Conservation (phyloP, 208 protist genomes). For the Sergeia podlipaevii region DNA sequence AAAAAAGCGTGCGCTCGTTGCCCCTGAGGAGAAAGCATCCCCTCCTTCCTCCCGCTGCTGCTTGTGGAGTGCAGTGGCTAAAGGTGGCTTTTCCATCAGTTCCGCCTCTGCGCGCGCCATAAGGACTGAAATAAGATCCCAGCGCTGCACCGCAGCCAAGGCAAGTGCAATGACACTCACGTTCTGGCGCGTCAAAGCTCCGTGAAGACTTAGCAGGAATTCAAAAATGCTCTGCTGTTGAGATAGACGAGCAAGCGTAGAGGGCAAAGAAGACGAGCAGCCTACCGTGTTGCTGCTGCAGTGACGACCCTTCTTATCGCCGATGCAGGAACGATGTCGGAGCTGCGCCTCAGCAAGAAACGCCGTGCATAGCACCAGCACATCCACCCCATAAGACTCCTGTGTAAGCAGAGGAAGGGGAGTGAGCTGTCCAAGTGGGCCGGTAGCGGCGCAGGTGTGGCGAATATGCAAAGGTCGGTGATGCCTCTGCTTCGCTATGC, state of each 20-base stretch:
- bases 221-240: conserved; percentile 40
- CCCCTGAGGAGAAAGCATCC: neutral
- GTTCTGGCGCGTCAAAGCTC: conserved; percentile 41
- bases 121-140: conserved; percentile 42
- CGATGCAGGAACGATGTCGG: too few species aligned
- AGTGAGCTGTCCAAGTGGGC: conserved; percentile 21
- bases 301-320: neutral
- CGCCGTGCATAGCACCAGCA: conserved; percentile 40
- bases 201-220: conserved; percentile 42
- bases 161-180: conserved; percentile 55
- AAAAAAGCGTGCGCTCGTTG: conserved; percentile 29
- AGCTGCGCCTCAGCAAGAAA: conserved; percentile 31
- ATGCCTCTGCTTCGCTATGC: neutral
- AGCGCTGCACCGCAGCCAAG: conserved; percentile 33
- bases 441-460: conserved; percentile 17
- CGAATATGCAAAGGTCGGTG: conserved; percentile 2
- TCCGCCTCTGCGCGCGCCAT: conserved; percentile 43
- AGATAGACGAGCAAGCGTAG: conserved; percentile 7
- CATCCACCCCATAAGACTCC: conserved; percentile 33
- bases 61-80: neutral
- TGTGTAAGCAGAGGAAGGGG: conserved; percentile 14
- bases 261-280: too few species aligned
- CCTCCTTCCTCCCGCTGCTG: neutral
- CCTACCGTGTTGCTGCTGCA: conserved; percentile 2
- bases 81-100: too few species aligned